These are phyloP conservation scores for Sisymbrium irio DNA, from an alignment of 345 rosid species.

Conservation along the genomic window DNA sequence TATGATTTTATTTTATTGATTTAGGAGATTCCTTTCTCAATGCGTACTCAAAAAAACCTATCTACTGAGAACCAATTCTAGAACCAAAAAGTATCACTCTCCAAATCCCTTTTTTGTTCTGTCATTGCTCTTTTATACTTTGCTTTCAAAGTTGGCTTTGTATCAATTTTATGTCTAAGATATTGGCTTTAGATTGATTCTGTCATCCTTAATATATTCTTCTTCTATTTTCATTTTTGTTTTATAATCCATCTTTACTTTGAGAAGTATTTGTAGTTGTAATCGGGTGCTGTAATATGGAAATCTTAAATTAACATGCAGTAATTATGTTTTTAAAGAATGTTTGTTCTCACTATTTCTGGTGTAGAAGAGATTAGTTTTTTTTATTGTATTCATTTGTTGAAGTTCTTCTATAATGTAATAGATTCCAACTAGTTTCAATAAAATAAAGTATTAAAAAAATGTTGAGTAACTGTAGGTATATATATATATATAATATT, in stretches of 20 bases:
- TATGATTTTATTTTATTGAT: neutral
- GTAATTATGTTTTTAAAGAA: no score
- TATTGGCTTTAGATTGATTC: neutral
- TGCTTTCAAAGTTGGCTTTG: constrained; percentile 33
- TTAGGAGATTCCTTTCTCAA: constrained; percentile 28
- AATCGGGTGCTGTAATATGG: neutral
- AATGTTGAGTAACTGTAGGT: no score
- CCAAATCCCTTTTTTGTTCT: neutral
- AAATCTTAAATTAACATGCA: no score
- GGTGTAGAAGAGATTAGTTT: no score
- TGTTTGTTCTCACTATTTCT: no score
- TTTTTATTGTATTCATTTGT: no score
- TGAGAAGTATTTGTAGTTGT: neutral
- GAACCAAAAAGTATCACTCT: constrained; percentile 13
- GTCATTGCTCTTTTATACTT: constrained; percentile 26
- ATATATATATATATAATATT: no score
- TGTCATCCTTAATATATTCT: neutral
- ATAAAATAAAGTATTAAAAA: no score
- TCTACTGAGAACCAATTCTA: constrained; percentile 2
- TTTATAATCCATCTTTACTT: neutral
- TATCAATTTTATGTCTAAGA: constrained; percentile 14
- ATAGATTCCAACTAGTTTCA: no score
- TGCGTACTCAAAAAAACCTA: constrained; percentile 14
- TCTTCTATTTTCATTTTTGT: neutral
- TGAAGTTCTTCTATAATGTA: no score